Evolutionary conservation across 192 early-diverging fungal species (phyloP).

Genomic region (Backusella circina): DNA sequence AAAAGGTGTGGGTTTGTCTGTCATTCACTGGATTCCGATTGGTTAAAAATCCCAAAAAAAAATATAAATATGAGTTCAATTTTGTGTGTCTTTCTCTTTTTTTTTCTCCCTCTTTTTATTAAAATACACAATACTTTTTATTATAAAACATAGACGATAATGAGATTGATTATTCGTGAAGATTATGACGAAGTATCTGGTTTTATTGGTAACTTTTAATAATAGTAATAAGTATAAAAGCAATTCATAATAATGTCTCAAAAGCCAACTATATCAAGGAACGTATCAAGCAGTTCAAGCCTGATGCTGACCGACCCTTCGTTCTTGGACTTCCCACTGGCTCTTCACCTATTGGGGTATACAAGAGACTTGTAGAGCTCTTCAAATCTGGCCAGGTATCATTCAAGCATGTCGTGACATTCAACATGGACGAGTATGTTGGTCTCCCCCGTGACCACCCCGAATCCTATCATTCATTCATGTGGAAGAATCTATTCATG

Average conservation of each 20-base stretch:
- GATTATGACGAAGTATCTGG: conserved; percentile 68
- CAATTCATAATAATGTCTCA: background rate
- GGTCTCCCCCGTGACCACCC: conserved; percentile 80
- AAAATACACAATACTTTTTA: background rate
- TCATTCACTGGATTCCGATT: background rate
- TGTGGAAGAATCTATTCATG: conserved; percentile 88
- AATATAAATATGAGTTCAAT: background rate
- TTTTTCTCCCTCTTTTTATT: background rate
- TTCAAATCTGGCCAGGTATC: conserved; percentile 64
- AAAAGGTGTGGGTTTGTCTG: background rate
- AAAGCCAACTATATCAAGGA: conserved; percentile 76
- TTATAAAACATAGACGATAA: conserved; percentile 15
- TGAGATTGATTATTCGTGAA: conserved; percentile 75
- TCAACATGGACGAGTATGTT: conserved; percentile 92
- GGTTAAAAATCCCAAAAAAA: background rate
- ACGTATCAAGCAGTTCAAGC: conserved; percentile 74
- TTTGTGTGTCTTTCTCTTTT: background rate
- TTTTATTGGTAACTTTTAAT: conserved; percentile 46
- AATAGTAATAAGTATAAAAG: background rate
- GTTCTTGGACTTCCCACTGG: conserved; percentile 85
- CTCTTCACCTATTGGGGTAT: conserved; percentile 76
- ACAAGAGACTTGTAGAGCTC: conserved; percentile 73
- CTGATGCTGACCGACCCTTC: conserved; percentile 70
- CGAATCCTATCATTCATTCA: conserved; percentile 86
- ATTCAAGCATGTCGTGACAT: conserved; percentile 79